Conservation (phyloP, 345 rosid genomes). For the Erodium maritimum region DNA sequence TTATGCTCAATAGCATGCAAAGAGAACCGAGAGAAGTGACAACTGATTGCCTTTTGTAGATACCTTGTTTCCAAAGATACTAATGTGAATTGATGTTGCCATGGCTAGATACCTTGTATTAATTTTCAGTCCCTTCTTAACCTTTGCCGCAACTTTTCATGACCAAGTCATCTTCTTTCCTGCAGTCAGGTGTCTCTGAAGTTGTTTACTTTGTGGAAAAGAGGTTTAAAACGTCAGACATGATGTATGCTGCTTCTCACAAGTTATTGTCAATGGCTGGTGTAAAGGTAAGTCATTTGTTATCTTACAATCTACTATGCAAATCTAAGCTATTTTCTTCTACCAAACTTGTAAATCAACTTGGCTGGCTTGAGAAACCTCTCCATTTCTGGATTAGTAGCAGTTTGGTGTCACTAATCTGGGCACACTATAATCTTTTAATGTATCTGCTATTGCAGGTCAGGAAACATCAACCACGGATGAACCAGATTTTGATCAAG, state of each 20-base stretch:
- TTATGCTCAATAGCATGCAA: neutral
- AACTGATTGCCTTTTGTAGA: neutral
- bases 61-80: neutral
- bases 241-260: conserved; percentile 63
- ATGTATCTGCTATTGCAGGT: conserved; percentile 26
- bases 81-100: too few relatives aligned
- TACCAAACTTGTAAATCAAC: too few relatives aligned
- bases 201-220: conserved; percentile 79
- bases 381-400: neutral
- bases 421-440: neutral
- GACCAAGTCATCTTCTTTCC: conserved; percentile 6
- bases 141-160: conserved; percentile 2
- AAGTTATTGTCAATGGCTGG: conserved; percentile 80
- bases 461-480: conserved; percentile 68
- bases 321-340: too few relatives aligned
- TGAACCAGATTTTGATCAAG: conserved; percentile 48
- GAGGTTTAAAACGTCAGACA: conserved; percentile 34
- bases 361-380: neutral
- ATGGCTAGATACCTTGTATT: too few relatives aligned
- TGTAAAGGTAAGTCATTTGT: conserved; percentile 43
- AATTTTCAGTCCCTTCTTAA: neutral
- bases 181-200: conserved; percentile 81
- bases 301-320: too few relatives aligned
- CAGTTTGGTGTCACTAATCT: neutral
- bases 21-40: neutral